Conservation (phyloP, 129 eudicot species). For the Pseudognaphalium luteoalbum region DNA sequence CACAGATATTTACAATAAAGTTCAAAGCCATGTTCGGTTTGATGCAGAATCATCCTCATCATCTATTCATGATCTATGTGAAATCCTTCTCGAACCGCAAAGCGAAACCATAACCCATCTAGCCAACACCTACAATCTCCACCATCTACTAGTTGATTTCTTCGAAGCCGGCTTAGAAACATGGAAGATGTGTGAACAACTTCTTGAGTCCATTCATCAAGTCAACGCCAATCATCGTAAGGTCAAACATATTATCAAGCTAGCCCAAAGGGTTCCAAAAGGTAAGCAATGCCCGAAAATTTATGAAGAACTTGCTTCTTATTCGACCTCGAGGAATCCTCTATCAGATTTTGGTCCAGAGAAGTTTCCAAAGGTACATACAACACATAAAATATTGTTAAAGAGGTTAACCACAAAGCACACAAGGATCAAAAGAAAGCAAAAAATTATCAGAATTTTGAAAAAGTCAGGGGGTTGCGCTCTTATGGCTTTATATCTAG, state of each 20-base stretch:
- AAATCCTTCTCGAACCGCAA: slow-evolving; percentile 53
- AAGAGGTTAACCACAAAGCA: slow-evolving; percentile 44
- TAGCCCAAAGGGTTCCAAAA: slow-evolving; percentile 23
- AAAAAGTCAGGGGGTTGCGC: slow-evolving; percentile 36
- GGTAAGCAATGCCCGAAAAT: slow-evolving; percentile 12
- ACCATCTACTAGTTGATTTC: slow-evolving; percentile 52
- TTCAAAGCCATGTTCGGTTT: slow-evolving; percentile 45
- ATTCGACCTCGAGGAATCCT: slow-evolving; percentile 48
- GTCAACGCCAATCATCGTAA: slow-evolving; percentile 41
- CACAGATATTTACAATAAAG: slow-evolving; percentile 50
- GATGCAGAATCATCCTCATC: slow-evolving; percentile 21
- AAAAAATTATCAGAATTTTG: slow-evolving; percentile 28
- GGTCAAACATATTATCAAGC: slow-evolving; percentile 37
- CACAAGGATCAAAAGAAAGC: slow-evolving; percentile 39
- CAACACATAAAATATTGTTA: slow-evolving; percentile 34
- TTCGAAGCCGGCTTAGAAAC: slow-evolving; percentile 57
- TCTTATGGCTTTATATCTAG: slow-evolving; percentile 36
- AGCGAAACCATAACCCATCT: slow-evolving; percentile 50
- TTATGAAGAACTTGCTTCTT: slow-evolving; percentile 41
- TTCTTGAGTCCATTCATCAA: slow-evolving; percentile 53
- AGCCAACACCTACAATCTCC: slow-evolving; percentile 32
- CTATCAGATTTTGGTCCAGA: slow-evolving; percentile 34
- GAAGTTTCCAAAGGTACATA: slow-evolving; percentile 41
- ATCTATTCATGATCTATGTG: slow-evolving; percentile 43
- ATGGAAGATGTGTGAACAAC: slow-evolving; percentile 55